Base-by-base conservation (phyloP, 306 rosid genomes). In the Ammopiptanthus mongolicus region DNA sequence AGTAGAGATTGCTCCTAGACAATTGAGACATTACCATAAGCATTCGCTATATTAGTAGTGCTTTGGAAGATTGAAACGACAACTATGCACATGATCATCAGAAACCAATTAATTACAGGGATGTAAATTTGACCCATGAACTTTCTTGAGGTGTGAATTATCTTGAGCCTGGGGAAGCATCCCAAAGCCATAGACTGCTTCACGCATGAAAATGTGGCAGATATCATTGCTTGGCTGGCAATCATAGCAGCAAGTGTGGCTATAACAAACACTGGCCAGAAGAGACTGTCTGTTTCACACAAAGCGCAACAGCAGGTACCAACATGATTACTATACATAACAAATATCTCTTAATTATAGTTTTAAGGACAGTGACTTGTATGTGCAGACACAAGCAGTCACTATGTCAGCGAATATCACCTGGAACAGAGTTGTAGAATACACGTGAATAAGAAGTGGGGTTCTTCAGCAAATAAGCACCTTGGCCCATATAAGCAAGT, bases 201-300 rank as follows among this genome's bases (percentile, higher is more conserved):
- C 33, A 95, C 91, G 31, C 98, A 95, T 47, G 97, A 95, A 87
- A 95, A 95, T 11, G 98, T 95, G 73, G 98, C 98, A 46, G 97
- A 95, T 83, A 95, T 95, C 97, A 95, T 95, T 41, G 98, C 97
- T 87, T 95, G 98, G 88, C 97, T 95, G 39, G 98, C 98, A 90
- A 95, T 90, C 97, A 95, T 91, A 36, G 97, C 97, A 63, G 97
- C 98, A 62, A 95, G 89, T 58, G 98, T 86, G 57, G 98, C 98
- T 72, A 89, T 58, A 79, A 88, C 91, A 58, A 95, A 84, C 84
- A 95, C 90, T 12, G 98, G 98, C 97, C 98, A 95, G 87, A 95
- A 95, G 73, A 95, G 86, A 76, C 79, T 56, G n/a, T 63, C 98
- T 95, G 96, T 51, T 85, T 74, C 80, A 76, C 79, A 75, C 69